Conservation (phyloP, 2,329 filamentous ascomycete species). For the Xylaria sp. region DNA sequence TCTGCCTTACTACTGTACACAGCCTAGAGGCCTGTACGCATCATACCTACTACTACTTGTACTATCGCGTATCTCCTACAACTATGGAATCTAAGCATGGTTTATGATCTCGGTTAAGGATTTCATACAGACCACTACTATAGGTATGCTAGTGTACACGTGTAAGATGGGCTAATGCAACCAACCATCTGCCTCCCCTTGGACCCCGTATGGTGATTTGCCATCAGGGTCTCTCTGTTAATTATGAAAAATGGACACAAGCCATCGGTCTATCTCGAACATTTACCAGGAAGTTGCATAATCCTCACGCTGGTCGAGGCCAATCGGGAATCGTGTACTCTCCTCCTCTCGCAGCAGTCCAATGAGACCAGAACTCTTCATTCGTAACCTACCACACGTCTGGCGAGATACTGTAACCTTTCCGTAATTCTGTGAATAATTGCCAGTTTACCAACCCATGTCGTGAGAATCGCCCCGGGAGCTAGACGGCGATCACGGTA, state of each 20-base stretch:
- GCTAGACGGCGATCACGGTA: constrained; percentile 4
- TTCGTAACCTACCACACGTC: neutral
- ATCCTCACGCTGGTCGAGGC: neutral
- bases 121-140: neutral
- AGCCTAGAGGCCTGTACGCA: too few relatives aligned
- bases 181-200: too few relatives aligned
- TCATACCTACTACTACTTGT: too few relatives aligned
- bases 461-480: neutral
- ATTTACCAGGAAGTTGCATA: constrained; percentile 2
- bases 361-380: neutral
- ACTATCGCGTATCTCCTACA: too few relatives aligned
- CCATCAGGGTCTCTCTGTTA: neutral
- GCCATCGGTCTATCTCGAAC: neutral
- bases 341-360: neutral
- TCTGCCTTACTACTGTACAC: too few relatives aligned
- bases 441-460: neutral
- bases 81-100: too few relatives aligned
- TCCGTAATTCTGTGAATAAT: neutral
- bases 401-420: neutral
- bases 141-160: constrained; percentile 1
- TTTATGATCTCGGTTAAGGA: constrained; percentile 1
- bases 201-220: neutral
- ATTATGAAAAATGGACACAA: too few relatives aligned
- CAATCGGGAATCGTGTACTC: neutral
- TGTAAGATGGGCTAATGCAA: neutral